Base-by-base conservation (phyloP, 164 flowering plant species). In the Umbellularia californica region DNA sequence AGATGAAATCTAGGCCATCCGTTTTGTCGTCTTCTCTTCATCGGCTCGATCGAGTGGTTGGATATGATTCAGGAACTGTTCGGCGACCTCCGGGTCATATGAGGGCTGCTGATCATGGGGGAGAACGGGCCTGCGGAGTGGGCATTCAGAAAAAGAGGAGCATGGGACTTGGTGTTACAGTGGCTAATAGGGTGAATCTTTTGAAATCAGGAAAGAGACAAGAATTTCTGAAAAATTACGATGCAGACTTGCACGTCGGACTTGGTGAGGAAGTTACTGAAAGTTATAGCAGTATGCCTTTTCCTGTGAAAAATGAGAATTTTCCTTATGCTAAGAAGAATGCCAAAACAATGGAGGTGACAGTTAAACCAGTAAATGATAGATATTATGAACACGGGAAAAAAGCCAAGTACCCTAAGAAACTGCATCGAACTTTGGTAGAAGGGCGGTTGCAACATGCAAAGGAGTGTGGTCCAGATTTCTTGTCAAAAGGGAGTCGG, bases 141-240 rank as follows among this genome's bases (percentile, higher is more conserved):
- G 81, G 80, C 79, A n/a, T 2, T 28, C 87, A 76, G 67, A 82
- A 84, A 74, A 84, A 84, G n/a, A n/a, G 70, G 62, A 82, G 79
- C 75, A 80, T 71, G 14, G 35, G 73, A 47, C 80, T 73, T 25
- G 77, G 74, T 35, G 60, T 75, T 78, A 3, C 76, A 27, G 63
- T 79, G 65, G 85, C 79, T 52, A 86, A 41, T 41, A 41, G 70
- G 70, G 64, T 28, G 28, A 67, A 30, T 9, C 20, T 76, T 68
- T 58, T 69, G n/a, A 89, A 84, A 75, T 69, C 69, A 22, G 84
- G 92, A 76, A 90, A 84, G 83, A 88, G 85, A 74, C 82, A 68
- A 68, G 86, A 78, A 23, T 28, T 65, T 55, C 67, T 77, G 64
- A 85, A 84, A 76, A 76, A 51, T 14, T 51, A 27, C 17, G 23